Conservation (phyloP, 306 rosid genomes). For the Abrus precatorius region DNA sequence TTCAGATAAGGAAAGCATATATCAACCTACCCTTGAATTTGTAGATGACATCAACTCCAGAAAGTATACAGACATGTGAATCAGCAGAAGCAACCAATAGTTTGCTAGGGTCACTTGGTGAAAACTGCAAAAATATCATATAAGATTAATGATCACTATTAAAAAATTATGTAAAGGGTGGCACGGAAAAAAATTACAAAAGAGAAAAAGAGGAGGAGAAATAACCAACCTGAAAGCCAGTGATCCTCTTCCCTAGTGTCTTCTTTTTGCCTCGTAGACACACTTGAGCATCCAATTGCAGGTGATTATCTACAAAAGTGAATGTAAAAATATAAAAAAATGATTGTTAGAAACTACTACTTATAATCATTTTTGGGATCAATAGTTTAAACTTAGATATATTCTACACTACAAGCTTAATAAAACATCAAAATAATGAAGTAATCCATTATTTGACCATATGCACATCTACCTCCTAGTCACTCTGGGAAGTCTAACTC, state of each 20-base stretch:
- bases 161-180: constrained; percentile 2
- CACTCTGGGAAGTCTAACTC: not conserved
- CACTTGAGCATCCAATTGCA: constrained; percentile 65
- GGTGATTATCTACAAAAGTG: constrained; percentile 58
- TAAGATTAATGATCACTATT: constrained; percentile 40
- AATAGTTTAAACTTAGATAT: constrained; percentile 5
- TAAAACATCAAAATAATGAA: constrained; percentile 15
- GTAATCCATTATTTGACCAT: constrained; percentile 8
- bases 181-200: constrained; percentile 14
- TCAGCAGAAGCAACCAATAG: constrained; percentile 77
- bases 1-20: constrained; percentile 25
- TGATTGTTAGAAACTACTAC: constrained; percentile 43
- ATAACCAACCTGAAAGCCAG: constrained; percentile 76
- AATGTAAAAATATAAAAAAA: constrained; percentile 27
- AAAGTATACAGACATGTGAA: constrained; percentile 66
- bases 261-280: constrained; percentile 72
- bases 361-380: constrained; percentile 3
- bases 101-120: constrained; percentile 66
- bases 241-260: constrained; percentile 69
- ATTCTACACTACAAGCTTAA: constrained; percentile 7
- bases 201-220: constrained; percentile 33
- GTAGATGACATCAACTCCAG: constrained; percentile 63
- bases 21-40: constrained; percentile 68
- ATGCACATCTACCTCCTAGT: not conserved
- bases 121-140: constrained; percentile 60